Conservation (phyloP, 1,139 yeast genomes). For the Sugiyamaella sp. region DNA sequence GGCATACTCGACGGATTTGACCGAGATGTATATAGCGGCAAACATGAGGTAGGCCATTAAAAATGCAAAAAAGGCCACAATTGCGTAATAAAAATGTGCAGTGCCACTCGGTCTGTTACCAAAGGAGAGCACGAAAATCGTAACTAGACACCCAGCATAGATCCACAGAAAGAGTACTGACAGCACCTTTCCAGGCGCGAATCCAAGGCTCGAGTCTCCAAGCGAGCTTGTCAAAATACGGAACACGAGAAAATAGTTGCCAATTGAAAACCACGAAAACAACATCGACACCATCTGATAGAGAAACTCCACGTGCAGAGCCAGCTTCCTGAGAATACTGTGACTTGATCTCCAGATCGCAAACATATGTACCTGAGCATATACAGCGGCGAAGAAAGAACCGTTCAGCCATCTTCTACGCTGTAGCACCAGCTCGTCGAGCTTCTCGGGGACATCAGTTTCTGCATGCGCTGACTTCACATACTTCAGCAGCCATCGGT, state of each 20-base stretch:
- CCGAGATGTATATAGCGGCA: slow-evolving; percentile 83
- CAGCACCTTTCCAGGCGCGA: slow-evolving; percentile 73
- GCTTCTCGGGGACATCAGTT: slow-evolving; percentile 78
- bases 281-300: slow-evolving; percentile 67
- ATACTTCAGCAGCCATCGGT: slow-evolving; percentile 66
- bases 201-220: slow-evolving; percentile 55
- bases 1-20: slow-evolving; percentile 61
- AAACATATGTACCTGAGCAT: slow-evolving; percentile 71
- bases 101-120: slow-evolving; percentile 97
- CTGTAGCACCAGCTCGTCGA: slow-evolving; percentile 74
- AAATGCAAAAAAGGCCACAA: slow-evolving; percentile 85
- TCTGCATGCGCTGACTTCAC: slow-evolving; percentile 79
- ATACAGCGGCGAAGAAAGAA: slow-evolving; percentile 79
- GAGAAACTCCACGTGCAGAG: slow-evolving; percentile 68
- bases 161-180: slow-evolving; percentile 88
- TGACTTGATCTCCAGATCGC: slow-evolving; percentile 72
- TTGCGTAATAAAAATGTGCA: slow-evolving; percentile 75
- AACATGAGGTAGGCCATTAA: slow-evolving; percentile 91
- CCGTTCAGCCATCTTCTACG: slow-evolving; percentile 88
- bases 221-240: slow-evolving; percentile 72
- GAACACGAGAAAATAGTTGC: slow-evolving; percentile 75
- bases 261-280: slow-evolving; percentile 80
- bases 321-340: slow-evolving; percentile 59
- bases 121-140: slow-evolving; percentile 87
- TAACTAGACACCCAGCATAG: slow-evolving; percentile 82